Conservation (phyloP, 1,139 yeast species). For the Kodamaea fungicola region DNA sequence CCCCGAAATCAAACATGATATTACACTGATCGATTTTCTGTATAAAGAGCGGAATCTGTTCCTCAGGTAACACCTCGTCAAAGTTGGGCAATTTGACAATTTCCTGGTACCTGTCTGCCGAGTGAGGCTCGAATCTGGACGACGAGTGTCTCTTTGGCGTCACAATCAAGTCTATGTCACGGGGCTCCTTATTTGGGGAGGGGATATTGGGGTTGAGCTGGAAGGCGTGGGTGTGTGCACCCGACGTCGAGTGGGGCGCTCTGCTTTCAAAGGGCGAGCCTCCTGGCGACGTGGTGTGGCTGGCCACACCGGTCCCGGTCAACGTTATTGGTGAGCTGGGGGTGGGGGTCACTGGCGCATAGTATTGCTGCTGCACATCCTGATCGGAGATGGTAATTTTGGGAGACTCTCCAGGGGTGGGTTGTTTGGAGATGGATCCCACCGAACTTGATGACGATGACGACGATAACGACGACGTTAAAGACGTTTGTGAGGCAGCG, state of each 20-base stretch:
- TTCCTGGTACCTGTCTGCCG: slow-evolving; percentile 58
- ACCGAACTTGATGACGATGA: not conserved
- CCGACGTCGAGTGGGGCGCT: slow-evolving; percentile 12
- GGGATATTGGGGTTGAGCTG: slow-evolving; percentile 40
- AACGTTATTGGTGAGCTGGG: slow-evolving; percentile 28
- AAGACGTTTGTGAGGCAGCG: slow-evolving; percentile 1
- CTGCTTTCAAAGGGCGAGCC: slow-evolving; percentile 15
- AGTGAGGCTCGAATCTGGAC: slow-evolving; percentile 82
- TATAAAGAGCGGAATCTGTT: slow-evolving; percentile 75
- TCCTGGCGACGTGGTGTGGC: slow-evolving; percentile 6
- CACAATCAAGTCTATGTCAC: slow-evolving; percentile 45
- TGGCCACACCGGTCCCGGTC: slow-evolving; percentile 2
- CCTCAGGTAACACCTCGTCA: slow-evolving; percentile 86
- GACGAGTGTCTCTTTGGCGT: slow-evolving; percentile 93
- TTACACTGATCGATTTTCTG: slow-evolving; percentile 94
- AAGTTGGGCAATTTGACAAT: slow-evolving; percentile 82
- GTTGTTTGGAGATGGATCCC: slow-evolving; percentile 7
- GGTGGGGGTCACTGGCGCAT: slow-evolving; percentile 31
- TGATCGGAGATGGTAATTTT: slow-evolving; percentile 25
- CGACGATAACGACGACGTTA: slow-evolving; percentile 2
- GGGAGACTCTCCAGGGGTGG: slow-evolving; percentile 21
- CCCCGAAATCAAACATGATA: slow-evolving; percentile 88
- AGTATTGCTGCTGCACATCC: slow-evolving; percentile 9
- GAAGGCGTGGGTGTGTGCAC: slow-evolving; percentile 22
- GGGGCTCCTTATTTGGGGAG: slow-evolving; percentile 42